These are phyloP conservation scores for Globisporangium rhizosaccharum DNA, from an alignment of 352 stramenopile genomes.

Conservation along the genomic window DNA sequence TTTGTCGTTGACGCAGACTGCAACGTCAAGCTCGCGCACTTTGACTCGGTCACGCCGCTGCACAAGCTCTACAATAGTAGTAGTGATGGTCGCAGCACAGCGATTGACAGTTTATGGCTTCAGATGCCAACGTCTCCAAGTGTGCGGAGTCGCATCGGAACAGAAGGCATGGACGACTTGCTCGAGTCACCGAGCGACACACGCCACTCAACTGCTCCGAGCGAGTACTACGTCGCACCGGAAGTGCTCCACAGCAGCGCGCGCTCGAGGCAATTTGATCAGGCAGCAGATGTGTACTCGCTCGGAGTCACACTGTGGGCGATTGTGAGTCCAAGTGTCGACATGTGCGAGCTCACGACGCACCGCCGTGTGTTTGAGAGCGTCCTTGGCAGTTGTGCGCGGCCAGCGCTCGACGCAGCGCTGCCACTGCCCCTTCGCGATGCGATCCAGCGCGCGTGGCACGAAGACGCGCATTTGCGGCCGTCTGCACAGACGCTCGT, in stretches of 20 bases:
- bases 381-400: slow-evolving; percentile 26
- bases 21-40: slow-evolving; percentile 63
- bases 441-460: slow-evolving; percentile 42
- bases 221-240: slow-evolving; percentile 42
- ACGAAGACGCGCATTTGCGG: slow-evolving; percentile 24
- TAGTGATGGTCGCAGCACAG: not conserved
- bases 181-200: not conserved
- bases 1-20: slow-evolving; percentile 36
- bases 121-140: not conserved
- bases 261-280: slow-evolving; percentile 23
- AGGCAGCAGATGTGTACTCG: slow-evolving; percentile 51
- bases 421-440: slow-evolving; percentile 31
- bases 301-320: slow-evolving; percentile 63
- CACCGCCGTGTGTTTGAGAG: slow-evolving; percentile 33
- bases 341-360: slow-evolving; percentile 33
- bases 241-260: slow-evolving; percentile 41
- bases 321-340: slow-evolving; percentile 32
- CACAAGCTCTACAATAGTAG: slow-evolving; percentile 1
- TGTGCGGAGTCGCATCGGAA: not conserved
- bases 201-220: not conserved
- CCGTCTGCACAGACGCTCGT: slow-evolving; percentile 39
- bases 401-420: slow-evolving; percentile 21
- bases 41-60: slow-evolving; percentile 38
- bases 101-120: not conserved
- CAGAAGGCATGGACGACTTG: not conserved